These are phyloP conservation scores for Adansonia grandidieri DNA, from an alignment of 441 rosid species.

Conservation along the genomic window DNA sequence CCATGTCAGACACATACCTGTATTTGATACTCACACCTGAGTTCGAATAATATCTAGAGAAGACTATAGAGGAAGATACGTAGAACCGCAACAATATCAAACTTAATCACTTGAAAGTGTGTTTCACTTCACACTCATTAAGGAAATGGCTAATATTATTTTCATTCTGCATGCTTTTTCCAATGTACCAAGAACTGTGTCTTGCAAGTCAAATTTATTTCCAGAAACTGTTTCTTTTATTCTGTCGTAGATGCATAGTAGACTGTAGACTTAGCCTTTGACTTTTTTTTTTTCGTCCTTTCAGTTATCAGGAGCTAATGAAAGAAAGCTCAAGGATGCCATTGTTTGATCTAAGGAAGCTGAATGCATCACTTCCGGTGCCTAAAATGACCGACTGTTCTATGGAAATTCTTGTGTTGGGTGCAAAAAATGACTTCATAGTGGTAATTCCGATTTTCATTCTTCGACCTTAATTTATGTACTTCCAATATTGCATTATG, in stretches of 20 bases:
- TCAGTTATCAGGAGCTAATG: constrained; percentile 84
- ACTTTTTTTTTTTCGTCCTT: constrained; percentile 21
- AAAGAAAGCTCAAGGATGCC: constrained; percentile 80
- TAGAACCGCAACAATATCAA: no score
- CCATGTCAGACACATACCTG: not conserved
- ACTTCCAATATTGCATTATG: not conserved
- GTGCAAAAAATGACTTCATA: constrained; percentile 82
- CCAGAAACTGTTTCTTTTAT: not conserved
- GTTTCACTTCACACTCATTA: not conserved
- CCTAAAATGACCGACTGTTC: constrained; percentile 56
- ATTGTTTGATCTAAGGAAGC: constrained; percentile 80
- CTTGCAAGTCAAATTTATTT: not conserved
- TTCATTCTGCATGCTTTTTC: not conserved
- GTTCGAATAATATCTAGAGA: not conserved
- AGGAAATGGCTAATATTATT: not conserved
- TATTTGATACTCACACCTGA: not conserved
- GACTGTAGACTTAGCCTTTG: not conserved
- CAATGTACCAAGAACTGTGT: not conserved
- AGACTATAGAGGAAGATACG: no score
- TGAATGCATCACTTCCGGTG: constrained; percentile 88
- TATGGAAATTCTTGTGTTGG: constrained; percentile 63
- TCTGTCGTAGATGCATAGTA: not conserved
- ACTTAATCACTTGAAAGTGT: no score
- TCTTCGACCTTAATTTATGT: not conserved
- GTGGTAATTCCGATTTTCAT: constrained; percentile 54